Conservation (phyloP, 257 asterid species). For the Solanum lycopersicoides region DNA sequence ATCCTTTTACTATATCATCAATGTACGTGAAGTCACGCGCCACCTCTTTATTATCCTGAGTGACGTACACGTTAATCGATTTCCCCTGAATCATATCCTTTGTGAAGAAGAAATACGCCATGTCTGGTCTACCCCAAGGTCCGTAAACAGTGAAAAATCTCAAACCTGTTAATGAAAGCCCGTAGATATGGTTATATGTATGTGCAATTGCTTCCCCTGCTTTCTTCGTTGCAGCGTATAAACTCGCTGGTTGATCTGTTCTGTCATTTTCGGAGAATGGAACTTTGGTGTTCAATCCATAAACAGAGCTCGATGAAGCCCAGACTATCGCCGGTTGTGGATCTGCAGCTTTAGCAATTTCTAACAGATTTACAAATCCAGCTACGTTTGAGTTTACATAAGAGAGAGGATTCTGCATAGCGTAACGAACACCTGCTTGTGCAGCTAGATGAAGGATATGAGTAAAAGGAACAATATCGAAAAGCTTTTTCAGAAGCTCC, state of each 20-base stretch:
- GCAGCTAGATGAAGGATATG: conserved; percentile 88
- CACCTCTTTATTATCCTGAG: conserved; percentile 74
- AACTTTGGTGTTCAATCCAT: conserved; percentile 61
- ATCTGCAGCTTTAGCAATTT: conserved; percentile 61
- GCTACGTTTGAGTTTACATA: conserved; percentile 67
- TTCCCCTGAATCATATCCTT: conserved; percentile 72
- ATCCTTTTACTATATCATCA: conserved; percentile 80
- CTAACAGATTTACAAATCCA: conserved; percentile 76
- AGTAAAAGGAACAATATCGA: conserved; percentile 73
- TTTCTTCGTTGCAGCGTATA: conserved; percentile 90
- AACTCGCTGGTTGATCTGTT: conserved; percentile 87
- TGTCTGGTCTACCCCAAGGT: conserved; percentile 96
- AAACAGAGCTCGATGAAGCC: conserved; percentile 89
- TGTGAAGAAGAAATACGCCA: conserved; percentile 93
- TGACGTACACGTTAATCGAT: conserved; percentile 53
- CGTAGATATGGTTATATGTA: conserved; percentile 79
- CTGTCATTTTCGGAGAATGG: conserved; percentile 69
- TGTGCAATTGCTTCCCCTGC: conserved; percentile 97
- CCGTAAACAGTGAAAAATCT: conserved; percentile 92
- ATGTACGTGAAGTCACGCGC: conserved; percentile 99
- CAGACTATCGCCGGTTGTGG: conserved; percentile 96
- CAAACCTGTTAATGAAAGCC: conserved; percentile 73
- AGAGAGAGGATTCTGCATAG: conserved; percentile 84
- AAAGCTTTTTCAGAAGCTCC: conserved; percentile 42
- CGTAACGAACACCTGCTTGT: conserved; percentile 97